These are phyloP conservation scores for Raffaelea ambrosiae DNA, from an alignment of 2,329 filamentous ascomycete species.

Conservation along the genomic window DNA sequence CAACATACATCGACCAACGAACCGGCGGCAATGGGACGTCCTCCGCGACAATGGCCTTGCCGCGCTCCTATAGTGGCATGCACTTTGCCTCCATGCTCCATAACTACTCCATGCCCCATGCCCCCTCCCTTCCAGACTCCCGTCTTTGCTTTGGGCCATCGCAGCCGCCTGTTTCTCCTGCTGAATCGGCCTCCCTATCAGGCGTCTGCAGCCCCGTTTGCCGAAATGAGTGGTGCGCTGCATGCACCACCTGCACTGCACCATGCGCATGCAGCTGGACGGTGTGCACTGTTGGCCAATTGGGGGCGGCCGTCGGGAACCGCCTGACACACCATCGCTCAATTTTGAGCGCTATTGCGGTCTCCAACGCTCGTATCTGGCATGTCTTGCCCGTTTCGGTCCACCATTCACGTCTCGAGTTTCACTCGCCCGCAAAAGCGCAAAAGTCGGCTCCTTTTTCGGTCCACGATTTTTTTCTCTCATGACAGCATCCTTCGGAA, in stretches of 20 bases:
- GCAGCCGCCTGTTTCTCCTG: background rate
- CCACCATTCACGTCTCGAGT: background rate
- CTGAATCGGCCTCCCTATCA: background rate
- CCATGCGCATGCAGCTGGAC: slow-evolving; percentile 11
- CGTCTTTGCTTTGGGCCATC: too few relatives aligned
- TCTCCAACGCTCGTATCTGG: slow-evolving; percentile 4
- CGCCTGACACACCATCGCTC: slow-evolving; percentile 14
- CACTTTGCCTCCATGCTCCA: too few relatives aligned
- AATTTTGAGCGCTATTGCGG: slow-evolving; percentile 1
- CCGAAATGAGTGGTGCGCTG: slow-evolving; percentile 9
- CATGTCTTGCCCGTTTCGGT: background rate
- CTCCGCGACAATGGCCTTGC: background rate
- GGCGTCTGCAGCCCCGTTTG: slow-evolving; percentile 8
- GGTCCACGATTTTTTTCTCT: too few relatives aligned
- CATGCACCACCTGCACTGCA: slow-evolving; percentile 10
- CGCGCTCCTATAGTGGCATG: background rate
- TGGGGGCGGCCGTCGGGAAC: slow-evolving; percentile 7
- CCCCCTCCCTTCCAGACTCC: too few relatives aligned
- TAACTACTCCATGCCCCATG: too few relatives aligned
- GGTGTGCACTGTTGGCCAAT: slow-evolving; percentile 12
- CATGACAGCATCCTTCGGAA: too few relatives aligned
- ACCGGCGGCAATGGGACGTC: too few relatives aligned
- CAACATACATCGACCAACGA: too few relatives aligned
- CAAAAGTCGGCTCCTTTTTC: background rate
- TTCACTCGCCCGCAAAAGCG: background rate